Evolutionary conservation across 2,329 filamentous ascomycete genomes (phyloP).

Genomic region (Escovopsis sp.): DNA sequence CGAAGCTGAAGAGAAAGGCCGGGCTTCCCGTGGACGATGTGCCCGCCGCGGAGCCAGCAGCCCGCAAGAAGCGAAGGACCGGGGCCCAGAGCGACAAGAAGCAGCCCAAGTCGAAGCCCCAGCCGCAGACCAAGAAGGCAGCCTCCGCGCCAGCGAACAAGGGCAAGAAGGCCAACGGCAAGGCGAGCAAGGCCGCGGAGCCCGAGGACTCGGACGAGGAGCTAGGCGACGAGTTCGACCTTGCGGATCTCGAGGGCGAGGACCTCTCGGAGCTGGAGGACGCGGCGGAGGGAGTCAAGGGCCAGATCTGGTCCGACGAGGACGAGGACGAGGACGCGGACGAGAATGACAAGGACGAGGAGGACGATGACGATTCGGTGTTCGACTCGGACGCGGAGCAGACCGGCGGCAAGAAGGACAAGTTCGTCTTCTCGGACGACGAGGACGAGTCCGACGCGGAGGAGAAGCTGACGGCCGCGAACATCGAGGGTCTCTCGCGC

Average conservation of each 20-base stretch:
- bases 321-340: conserved; percentile 14
- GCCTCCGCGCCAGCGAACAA: conserved; percentile 8
- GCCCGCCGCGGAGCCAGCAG: conserved; percentile 27
- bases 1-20: conserved; percentile 74
- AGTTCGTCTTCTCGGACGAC: conserved; percentile 83
- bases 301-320: conserved; percentile 19
- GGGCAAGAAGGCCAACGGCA: conserved; percentile 10
- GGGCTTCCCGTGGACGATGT: conserved; percentile 49
- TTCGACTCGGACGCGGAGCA: conserved; percentile 50
- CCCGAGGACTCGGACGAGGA: conserved; percentile 30
- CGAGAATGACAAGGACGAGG: conserved; percentile 21
- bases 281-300: background rate
- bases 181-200: conserved; percentile 5
- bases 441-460: conserved; percentile 79
- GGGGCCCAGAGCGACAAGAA: conserved; percentile 20
- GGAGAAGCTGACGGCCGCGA: conserved; percentile 84
- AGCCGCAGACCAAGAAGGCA: conserved; percentile 11
- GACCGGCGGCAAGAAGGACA: conserved; percentile 27
- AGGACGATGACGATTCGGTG: conserved; percentile 27
- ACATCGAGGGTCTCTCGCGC: conserved; percentile 81
- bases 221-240: conserved; percentile 24
- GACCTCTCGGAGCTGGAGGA: conserved; percentile 14
- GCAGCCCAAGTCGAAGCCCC: conserved; percentile 8
- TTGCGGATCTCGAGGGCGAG: conserved; percentile 31
- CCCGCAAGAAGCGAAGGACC: conserved; percentile 45